Evolutionary conservation across 768 basidiomycete genomes (phyloP).

Genomic region (Cubamyces sp.): DNA sequence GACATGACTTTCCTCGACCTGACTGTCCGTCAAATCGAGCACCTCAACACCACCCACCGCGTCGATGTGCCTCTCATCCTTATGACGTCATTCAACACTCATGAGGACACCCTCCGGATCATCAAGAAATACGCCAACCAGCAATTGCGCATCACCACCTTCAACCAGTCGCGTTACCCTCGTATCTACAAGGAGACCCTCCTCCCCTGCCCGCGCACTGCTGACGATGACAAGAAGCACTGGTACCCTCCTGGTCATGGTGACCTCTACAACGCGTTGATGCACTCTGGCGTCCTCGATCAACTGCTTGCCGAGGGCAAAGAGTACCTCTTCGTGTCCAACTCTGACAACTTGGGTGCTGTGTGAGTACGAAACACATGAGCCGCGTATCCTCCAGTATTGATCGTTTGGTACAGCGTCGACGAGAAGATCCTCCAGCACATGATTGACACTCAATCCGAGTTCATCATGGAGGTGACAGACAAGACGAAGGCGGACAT

Average conservation of each 20-base stretch:
- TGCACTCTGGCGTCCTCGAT: conserved; percentile 90
- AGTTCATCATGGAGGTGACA: conserved; percentile 95
- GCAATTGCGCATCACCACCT: conserved; percentile 89
- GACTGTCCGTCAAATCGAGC: conserved; percentile 93
- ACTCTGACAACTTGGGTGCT: conserved; percentile 96
- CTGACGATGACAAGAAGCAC: conserved; percentile 82
- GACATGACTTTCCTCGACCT: conserved; percentile 98
- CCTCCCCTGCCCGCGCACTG: conserved; percentile 78
- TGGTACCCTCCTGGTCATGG: conserved; percentile 99
- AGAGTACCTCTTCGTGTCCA: conserved; percentile 97
- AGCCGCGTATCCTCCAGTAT: neutral
- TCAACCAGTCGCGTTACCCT: conserved; percentile 95
- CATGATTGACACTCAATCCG: conserved; percentile 80
- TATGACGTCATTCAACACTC: conserved; percentile 99
- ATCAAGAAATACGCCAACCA: conserved; percentile 97
- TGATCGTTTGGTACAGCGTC: conserved; percentile 16
- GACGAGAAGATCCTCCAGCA: conserved; percentile 72
- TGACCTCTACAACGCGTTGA: conserved; percentile 91
- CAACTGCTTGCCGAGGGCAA: conserved; percentile 90
- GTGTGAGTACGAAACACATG: conserved; percentile 51
- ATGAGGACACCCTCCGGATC: conserved; percentile 94
- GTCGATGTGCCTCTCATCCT: conserved; percentile 96
- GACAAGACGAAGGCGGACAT: conserved; percentile 94
- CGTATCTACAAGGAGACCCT: conserved; percentile 90
- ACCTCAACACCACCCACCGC: conserved; percentile 82